A percentile compares a stretch with the other conserved stretches of the same genome.
These are phyloP conservation scores for Candida schatavii DNA, from an alignment of 805 yeast species.

Conservation along the genomic window DNA sequence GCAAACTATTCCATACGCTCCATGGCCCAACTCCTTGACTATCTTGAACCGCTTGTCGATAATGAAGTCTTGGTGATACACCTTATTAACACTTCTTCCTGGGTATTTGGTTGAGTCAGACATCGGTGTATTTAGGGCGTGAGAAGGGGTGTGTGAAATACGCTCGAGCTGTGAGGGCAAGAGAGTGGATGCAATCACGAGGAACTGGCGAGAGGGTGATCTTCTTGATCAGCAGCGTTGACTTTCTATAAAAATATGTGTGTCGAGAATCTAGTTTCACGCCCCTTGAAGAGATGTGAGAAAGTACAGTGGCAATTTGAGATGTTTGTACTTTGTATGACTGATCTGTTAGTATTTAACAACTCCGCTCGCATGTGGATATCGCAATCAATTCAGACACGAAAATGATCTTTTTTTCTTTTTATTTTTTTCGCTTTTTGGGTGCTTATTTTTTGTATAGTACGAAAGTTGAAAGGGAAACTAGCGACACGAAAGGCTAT, in stretches of 20 bases:
- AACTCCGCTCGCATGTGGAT: too few species aligned
- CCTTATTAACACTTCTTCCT: slow-evolving; percentile 33
- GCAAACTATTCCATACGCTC: slow-evolving; percentile 97
- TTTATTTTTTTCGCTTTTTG: neutral
- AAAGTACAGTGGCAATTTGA: too few species aligned
- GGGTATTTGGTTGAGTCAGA: slow-evolving; percentile 1
- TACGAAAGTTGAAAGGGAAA: too few species aligned
- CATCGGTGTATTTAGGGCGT: neutral
- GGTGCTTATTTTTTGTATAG: neutral
- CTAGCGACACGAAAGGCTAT: too few species aligned
- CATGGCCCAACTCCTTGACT: slow-evolving; percentile 93
- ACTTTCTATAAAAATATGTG: neutral
- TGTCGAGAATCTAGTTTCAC: too few species aligned
- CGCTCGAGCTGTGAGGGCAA: too few species aligned
- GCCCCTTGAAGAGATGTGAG: too few species aligned
- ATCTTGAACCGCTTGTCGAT: slow-evolving; percentile 87
- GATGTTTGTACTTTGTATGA: too few species aligned
- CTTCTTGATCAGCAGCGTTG: neutral
- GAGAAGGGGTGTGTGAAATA: slow-evolving; percentile 1
- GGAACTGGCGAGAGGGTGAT: too few species aligned
- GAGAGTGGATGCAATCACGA: too few species aligned
- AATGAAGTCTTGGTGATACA: slow-evolving; percentile 80
- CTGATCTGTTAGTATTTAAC: too few species aligned
- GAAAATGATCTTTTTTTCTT: neutral
- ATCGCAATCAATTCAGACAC: too few species aligned